A percentile compares a stretch with the other conserved stretches of the same genome.
Conservation (phyloP, 2,329 filamentous ascomycete species). For the Penicillium hordei region DNA sequence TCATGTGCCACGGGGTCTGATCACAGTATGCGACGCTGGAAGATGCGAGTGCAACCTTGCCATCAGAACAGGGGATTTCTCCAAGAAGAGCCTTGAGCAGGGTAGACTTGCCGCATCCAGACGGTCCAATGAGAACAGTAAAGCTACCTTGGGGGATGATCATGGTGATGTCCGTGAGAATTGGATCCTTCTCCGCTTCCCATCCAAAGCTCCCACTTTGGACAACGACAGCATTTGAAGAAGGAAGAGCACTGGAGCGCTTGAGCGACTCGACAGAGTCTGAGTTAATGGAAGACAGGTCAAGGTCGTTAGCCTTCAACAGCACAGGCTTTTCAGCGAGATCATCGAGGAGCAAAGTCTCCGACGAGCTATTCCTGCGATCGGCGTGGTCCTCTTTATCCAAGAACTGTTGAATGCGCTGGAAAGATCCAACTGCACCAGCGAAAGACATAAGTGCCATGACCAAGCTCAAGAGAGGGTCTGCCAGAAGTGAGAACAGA, state of each 20-base stretch:
- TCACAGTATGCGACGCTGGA: conserved; percentile 43
- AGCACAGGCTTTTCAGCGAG: conserved; percentile 23
- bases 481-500: conserved; percentile 48
- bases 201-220: conserved; percentile 51
- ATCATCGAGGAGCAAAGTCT: conserved; percentile 16
- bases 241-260: conserved; percentile 13
- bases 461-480: conserved; percentile 48
- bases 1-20: conserved; percentile 45
- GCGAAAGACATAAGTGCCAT: conserved; percentile 48
- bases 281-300: conserved; percentile 24
- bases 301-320: conserved; percentile 25
- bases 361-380: conserved; percentile 16
- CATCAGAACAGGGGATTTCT: conserved; percentile 40
- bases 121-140: conserved; percentile 52
- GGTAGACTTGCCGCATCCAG: conserved; percentile 56
- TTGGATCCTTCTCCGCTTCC: conserved; percentile 44
- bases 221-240: conserved; percentile 39
- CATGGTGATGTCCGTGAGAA: conserved; percentile 45
- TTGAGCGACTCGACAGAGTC: conserved; percentile 26
- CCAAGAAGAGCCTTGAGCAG: conserved; percentile 49
- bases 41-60: conserved; percentile 34
- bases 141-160: conserved; percentile 45
- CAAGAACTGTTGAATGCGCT: conserved; percentile 49
- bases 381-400: conserved; percentile 35
- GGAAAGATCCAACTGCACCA: conserved; percentile 48